phyloP scores from a whole-genome alignment of 2,329 filamentous ascomycete genomes.

The Colletotrichum salicis region DNA sequence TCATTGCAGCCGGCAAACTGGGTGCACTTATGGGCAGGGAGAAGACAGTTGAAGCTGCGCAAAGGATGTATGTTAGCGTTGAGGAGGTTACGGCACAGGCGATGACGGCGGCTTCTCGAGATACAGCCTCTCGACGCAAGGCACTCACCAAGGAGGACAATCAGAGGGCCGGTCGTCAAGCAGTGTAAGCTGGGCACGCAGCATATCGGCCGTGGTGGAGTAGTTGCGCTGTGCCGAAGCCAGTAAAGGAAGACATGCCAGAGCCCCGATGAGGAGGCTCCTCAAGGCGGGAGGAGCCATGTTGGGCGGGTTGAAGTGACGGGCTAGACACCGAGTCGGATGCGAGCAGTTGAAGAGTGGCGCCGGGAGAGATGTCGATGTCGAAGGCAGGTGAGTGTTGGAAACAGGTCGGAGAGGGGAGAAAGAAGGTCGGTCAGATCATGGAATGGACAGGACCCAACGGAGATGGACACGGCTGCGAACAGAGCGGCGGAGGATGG shows the following conservation, averaged over 20 bases:
- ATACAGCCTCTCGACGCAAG: conserved; percentile 22
- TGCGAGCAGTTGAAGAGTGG: not conserved
- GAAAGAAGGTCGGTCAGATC: conserved; percentile 2
- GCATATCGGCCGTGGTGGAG: conserved; percentile 66
- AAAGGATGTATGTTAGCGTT: conserved; percentile 41
- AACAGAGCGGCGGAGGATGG: conserved; percentile 8
- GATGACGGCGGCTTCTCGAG: not conserved
- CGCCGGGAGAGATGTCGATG: conserved; percentile 4
- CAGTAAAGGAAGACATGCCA: conserved; percentile 53
- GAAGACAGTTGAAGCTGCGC: conserved; percentile 93
- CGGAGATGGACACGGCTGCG: not conserved
- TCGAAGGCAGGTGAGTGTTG: not conserved
- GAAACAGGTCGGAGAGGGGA: conserved; percentile 1
- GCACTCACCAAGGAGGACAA: conserved; percentile 79
- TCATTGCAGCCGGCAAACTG: conserved; percentile 92
- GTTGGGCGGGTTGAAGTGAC: conserved; percentile 18
- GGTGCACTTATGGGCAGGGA: conserved; percentile 89
- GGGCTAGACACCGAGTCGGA: conserved; percentile 11
- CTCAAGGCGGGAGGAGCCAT: conserved; percentile 54
- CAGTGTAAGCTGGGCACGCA: conserved; percentile 74
- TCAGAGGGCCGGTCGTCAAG: conserved; percentile 79
- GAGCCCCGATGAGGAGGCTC: conserved; percentile 51
- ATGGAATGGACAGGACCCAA: not conserved
- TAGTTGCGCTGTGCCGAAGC: conserved; percentile 61
- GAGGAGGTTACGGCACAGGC: not conserved